Base-by-base conservation (phyloP, 345 rosid genomes). In the Melastoma malabathricum region DNA sequence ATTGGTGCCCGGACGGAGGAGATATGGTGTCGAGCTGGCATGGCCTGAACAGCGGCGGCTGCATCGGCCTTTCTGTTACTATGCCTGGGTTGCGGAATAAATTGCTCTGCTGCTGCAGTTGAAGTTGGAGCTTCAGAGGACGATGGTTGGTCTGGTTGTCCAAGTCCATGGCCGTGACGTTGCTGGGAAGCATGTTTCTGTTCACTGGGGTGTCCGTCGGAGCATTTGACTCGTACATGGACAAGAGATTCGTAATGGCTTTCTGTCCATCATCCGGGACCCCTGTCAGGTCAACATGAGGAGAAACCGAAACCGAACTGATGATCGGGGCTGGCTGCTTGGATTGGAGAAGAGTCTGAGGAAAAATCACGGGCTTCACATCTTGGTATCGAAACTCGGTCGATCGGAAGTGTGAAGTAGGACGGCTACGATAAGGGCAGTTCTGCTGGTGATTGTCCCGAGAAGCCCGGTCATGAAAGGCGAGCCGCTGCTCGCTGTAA, bases 241-340 rank as follows among this genome's bases (percentile, higher is more conserved):
- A 76, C 90, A 92, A 80, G 27, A 92, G 93, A 31, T 92, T 88
- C 0, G 67, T 74, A 59, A 92, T 92, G 80, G 71, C 77, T 67
- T 81, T 87, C 57, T 79, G 97, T 15, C 96, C 98, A 55, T 92
- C 98, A 67, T 84, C 97, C 19, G 98, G 95, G 58, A 92, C 90
- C 41, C 41, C 80, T 0, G 97, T 64, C 45, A 87, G 75, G 69
- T 87, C 83, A 4, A 87, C 69, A 10, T 77, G 53, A 15, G 77
- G n/a, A n/a, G n/a, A n/a, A n/a, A n/a, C 65, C 8, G 73, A 51
- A 1, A 62, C 72, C 0, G 84, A 46, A 61, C 71, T 72, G 18
- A 68, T 50, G 2, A 57, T 8, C 14, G 62, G 57, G 38, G 58
- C 58, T 43, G 72, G 63, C 29, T 72, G 75, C 69, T 75, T 76